These are phyloP conservation scores for Combretum micranthum DNA, from an alignment of 345 rosid genomes.

Conservation along the genomic window DNA sequence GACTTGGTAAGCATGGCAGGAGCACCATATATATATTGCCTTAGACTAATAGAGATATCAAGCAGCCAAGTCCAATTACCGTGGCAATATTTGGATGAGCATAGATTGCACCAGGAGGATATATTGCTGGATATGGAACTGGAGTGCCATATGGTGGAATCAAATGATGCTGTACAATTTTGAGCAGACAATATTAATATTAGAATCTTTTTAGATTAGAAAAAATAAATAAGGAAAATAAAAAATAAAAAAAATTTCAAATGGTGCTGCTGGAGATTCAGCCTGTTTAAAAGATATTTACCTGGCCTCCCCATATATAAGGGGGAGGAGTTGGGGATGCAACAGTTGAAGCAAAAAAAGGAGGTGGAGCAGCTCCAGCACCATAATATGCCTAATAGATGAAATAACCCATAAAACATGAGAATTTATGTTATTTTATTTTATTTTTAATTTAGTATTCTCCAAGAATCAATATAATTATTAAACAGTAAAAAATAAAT, in stretches of 20 bases:
- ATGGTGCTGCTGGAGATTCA: not conserved
- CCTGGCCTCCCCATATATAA: conserved; percentile 92
- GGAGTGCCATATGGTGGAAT: conserved; percentile 90
- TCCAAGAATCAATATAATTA: not conserved
- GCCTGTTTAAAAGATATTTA: conserved; percentile 17
- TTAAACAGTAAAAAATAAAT: conserved; percentile 1
- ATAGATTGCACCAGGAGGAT: conserved; percentile 87
- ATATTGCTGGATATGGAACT: conserved; percentile 85
- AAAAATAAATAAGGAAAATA: not conserved
- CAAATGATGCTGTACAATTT: conserved; percentile 64
- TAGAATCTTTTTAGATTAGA: no score
- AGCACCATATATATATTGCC: no score
- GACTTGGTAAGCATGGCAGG: no score
- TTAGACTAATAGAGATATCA: no score
- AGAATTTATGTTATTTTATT: not conserved
- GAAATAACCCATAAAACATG: conserved; percentile 5
- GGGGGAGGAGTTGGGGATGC: conserved; percentile 86
- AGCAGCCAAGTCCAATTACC: conserved; percentile 29
- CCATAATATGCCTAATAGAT: conserved; percentile 82
- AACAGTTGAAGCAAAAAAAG: conserved; percentile 77
- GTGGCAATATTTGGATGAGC: conserved; percentile 76
- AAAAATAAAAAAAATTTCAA: conserved; percentile 6
- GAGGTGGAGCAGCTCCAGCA: conserved; percentile 77
- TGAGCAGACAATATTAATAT: not conserved
- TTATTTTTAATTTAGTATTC: no score